Evolutionary conservation across 345 rosid genomes (phyloP), one percentile per base, ranked within the genome.

Genomic region (thale cress (Arabidopsis thaliana)): DNA sequence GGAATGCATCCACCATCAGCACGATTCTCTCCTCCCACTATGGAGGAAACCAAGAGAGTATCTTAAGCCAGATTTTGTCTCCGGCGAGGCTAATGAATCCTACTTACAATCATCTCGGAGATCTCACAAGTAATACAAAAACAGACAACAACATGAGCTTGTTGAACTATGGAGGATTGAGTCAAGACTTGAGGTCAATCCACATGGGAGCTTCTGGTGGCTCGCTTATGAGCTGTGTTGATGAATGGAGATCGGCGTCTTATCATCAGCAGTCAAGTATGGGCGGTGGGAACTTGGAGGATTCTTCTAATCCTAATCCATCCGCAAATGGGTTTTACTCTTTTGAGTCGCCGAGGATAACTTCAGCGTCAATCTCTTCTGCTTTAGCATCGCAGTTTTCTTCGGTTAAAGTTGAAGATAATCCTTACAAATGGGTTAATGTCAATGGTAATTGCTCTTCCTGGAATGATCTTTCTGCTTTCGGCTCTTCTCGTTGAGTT

Each of bases 51-150:
- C 82, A 78, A 49, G 82, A 78, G 65, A 78, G 65, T 60, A 60
- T 49, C 85, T 85, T 25, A 84, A 83, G 63, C 89, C 94, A 38
- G 88, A 91, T 46, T 14, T 74, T 60, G 75, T 85, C 59, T 77
- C 87, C 80, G 5, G 33, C 10, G 10, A 77, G 65, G 32, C 67
- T 64, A 9, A 71, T 77, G 80, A 68, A 68, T 57, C 71, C 61
- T 64, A 32, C 6, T 45, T 69, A 25, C 78, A 86, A 78, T 86
- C 87, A 70, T 84, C 92, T 8, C 37, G 91, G 81, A 85, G 91
- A 66, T 87, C 84, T 10, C 84, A 58, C 92, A 2, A 72, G 84
- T 65, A 87, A 88, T 81, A 87, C 93, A 56, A 88, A 88, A 55
- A 20, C 74, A 52, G 74, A 46, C 44, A 65, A 65, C 72, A 71